Conservation (phyloP, 495 filamentous ascomycete species). For the Immersiella caudata region DNA sequence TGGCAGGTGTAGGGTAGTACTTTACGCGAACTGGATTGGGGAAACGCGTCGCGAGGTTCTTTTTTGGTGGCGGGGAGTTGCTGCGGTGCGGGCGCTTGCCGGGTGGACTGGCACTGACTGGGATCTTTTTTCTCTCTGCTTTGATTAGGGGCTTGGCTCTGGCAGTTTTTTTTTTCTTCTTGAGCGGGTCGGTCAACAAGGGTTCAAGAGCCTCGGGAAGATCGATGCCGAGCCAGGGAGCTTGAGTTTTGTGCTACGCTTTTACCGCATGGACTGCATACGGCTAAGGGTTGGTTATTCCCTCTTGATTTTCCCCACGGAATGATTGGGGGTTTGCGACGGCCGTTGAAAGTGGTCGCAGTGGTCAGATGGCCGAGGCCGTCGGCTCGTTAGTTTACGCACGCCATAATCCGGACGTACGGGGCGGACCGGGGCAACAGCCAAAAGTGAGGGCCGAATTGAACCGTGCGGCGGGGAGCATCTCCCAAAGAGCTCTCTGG, state of each 20-base stretch:
- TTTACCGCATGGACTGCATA: neutral
- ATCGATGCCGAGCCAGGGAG: neutral
- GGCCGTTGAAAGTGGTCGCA: neutral
- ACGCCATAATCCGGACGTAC: neutral
- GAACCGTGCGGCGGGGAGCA: neutral
- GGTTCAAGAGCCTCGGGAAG: neutral
- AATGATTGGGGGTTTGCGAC: neutral
- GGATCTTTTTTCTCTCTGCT: no score
- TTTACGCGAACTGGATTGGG: neutral
- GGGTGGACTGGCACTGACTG: no score
- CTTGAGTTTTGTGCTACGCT: neutral
- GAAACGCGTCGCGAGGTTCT: neutral
- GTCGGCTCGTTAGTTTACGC: neutral
- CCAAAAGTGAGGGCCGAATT: conserved; percentile 1
- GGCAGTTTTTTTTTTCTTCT: neutral
- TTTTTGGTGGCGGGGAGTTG: neutral
- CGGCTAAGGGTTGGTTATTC: neutral
- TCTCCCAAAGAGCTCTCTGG: neutral
- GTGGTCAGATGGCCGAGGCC: neutral
- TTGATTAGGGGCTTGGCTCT: neutral
- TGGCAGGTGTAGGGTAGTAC: neutral
- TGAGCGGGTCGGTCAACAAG: neutral
- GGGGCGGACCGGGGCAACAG: neutral
- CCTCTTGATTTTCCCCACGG: neutral
- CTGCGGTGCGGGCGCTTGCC: no score